Conservation (phyloP, 2,329 filamentous ascomycete genomes). For the Clarireedia hainanense region DNA sequence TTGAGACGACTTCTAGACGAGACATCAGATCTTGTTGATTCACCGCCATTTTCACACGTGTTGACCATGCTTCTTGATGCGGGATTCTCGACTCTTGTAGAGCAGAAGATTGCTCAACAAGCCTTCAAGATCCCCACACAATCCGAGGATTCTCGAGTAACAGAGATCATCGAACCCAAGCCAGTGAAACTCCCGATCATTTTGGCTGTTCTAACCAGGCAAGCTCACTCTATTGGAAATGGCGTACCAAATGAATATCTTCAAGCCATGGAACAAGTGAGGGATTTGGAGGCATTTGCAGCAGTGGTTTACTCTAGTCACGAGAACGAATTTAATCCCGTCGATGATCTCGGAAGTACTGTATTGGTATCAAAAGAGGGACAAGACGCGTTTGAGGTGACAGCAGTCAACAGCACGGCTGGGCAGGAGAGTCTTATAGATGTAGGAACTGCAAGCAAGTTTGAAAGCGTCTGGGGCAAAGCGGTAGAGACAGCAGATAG, state of each 20-base stretch:
- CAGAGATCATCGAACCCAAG: conserved; percentile 44
- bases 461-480: conserved; percentile 65
- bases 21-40: conserved; percentile 91
- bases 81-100: conserved; percentile 75
- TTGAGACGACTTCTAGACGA: conserved; percentile 86
- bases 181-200: conserved; percentile 76
- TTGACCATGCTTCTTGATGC: conserved; percentile 80
- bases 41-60: conserved; percentile 81
- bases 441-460: conserved; percentile 41
- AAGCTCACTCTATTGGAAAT: conserved; percentile 83
- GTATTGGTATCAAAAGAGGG: conserved; percentile 15
- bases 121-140: conserved; percentile 59
- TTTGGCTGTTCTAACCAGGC: conserved; percentile 79
- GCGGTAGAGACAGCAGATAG: conserved; percentile 38
- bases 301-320: conserved; percentile 85
- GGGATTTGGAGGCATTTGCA: conserved; percentile 73
- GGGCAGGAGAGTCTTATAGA: conserved; percentile 45
- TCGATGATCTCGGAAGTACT: conserved; percentile 16
- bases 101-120: conserved; percentile 70
- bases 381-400: conserved; percentile 12
- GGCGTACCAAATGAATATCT: conserved; percentile 66
- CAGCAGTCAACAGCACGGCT: conserved; percentile 12
- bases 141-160: conserved; percentile 32
- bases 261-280: conserved; percentile 66
- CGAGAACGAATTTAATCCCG: conserved; percentile 54